Evolutionary conservation across 2,329 filamentous ascomycete species (phyloP).

Genomic region (Tolypocladium ophioglossoides): DNA sequence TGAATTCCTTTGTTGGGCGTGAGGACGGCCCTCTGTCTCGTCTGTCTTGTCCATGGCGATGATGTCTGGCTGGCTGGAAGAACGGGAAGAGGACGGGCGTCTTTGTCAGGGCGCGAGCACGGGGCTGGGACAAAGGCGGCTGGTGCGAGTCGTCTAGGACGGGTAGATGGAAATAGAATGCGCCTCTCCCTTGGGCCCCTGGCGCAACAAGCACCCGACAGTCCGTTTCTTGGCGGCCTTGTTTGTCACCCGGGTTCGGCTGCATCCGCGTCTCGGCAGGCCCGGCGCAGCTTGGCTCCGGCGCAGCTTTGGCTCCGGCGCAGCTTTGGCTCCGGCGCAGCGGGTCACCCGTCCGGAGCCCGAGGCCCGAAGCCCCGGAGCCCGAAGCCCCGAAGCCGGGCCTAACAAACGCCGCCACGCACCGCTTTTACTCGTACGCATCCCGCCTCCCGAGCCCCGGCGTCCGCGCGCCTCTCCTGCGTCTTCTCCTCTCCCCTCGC

Average conservation of each 20-base stretch:
- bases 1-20: neutral
- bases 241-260: neutral
- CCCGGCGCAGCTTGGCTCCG: no score
- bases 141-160: neutral
- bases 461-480: no score
- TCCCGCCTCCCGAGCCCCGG: neutral
- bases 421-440: no score
- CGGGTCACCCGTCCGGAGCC: neutral
- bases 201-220: neutral
- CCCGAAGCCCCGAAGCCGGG: neutral
- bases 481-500: neutral
- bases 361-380: neutral
- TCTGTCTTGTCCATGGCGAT: no score
- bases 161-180: neutral
- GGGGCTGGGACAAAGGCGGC: no score
- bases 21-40: no score
- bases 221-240: neutral
- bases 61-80: no score
- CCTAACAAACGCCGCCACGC: neutral
- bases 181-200: neutral
- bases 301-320: no score
- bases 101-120: neutral
- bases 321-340: neutral
- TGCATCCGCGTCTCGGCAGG: neutral
- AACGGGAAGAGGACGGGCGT: neutral